A percentile compares a stretch with the other conserved stretches of the same genome.
Evolutionary conservation across 805 yeast species (phyloP).

Genomic region (Spathaspora arborariae): DNA sequence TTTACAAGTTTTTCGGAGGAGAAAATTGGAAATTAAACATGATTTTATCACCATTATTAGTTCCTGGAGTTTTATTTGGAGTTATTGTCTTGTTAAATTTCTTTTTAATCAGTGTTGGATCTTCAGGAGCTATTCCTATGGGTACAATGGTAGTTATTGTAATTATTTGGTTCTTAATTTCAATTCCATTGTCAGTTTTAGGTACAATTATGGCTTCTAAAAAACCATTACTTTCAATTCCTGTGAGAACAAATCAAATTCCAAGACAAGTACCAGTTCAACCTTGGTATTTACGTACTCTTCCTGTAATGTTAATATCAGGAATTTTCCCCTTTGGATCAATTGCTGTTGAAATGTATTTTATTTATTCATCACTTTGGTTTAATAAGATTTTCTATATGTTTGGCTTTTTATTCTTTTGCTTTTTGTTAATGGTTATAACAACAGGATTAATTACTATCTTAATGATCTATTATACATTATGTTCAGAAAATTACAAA

Average conservation of each 20-base stretch:
- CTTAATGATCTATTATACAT: conserved; percentile 74
- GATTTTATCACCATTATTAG: conserved; percentile 74
- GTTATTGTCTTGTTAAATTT: conserved; percentile 72
- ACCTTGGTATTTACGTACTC: conserved; percentile 73
- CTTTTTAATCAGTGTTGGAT: conserved; percentile 68
- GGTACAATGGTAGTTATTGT: conserved; percentile 84
- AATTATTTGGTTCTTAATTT: conserved; percentile 78
- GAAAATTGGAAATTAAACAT: conserved; percentile 85
- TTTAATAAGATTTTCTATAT: conserved; percentile 89
- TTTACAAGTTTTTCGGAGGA: conserved; percentile 89
- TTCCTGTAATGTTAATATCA: conserved; percentile 66
- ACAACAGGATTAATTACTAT: conserved; percentile 81
- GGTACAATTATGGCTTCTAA: conserved; percentile 83
- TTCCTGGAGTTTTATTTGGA: conserved; percentile 74
- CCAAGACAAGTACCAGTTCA: conserved; percentile 94
- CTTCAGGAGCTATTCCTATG: conserved; percentile 93
- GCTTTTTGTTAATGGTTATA: conserved; percentile 74
- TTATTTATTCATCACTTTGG: conserved; percentile 89
- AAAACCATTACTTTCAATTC: conserved; percentile 53
- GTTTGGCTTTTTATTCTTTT: conserved; percentile 95
- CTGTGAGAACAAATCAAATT: conserved; percentile 91
- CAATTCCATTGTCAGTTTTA: conserved; percentile 76
- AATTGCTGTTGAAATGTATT: conserved; percentile 91
- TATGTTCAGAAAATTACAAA: conserved; percentile 87
- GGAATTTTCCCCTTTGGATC: conserved; percentile 96